Percentiles rank a stretch among this genome's conserved stretches.
These are phyloP conservation scores for Ganoderma sinense DNA, from an alignment of 1,284 basidiomycete genomes.

Conservation along the genomic window DNA sequence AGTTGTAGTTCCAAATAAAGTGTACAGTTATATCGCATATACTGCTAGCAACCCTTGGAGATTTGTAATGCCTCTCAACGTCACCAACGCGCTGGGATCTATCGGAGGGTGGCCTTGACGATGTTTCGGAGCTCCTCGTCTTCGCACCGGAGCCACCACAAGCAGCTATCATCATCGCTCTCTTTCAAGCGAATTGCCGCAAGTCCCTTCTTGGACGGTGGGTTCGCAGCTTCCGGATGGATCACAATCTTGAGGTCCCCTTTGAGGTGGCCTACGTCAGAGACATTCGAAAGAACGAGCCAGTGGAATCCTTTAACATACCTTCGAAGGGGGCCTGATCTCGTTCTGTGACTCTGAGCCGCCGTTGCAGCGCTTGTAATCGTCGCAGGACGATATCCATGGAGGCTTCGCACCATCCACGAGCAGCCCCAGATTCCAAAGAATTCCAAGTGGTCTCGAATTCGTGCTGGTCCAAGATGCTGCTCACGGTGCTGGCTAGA, in stretches of 20 bases:
- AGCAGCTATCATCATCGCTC: slow-evolving; percentile 72
- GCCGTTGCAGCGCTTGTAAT: slow-evolving; percentile 56
- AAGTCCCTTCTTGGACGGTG: slow-evolving; percentile 26
- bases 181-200: slow-evolving; percentile 64
- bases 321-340: slow-evolving; percentile 69
- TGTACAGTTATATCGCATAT: slow-evolving; percentile 31
- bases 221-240: slow-evolving; percentile 18
- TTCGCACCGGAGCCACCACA: slow-evolving; percentile 73
- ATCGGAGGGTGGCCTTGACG: slow-evolving; percentile 32
- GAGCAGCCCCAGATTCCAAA: slow-evolving; percentile 50
- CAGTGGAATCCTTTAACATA: slow-evolving; percentile 31
- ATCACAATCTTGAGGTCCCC: slow-evolving; percentile 72
- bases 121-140: slow-evolving; percentile 42
- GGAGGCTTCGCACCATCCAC: slow-evolving; percentile 72
- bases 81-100: neutral
- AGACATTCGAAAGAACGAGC: neutral
- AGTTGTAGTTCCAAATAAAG: slow-evolving; percentile 22
- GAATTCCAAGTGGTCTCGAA: slow-evolving; percentile 66
- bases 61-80: slow-evolving; percentile 10
- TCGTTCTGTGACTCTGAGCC: slow-evolving; percentile 57
- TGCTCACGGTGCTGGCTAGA: slow-evolving; percentile 27
- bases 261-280: slow-evolving; percentile 34
- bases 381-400: slow-evolving; percentile 58
- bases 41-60: slow-evolving; percentile 16
- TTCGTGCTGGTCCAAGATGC: slow-evolving; percentile 41